Conservation (phyloP, 192 early-diverging fungal species). For the Umbelopsis sp. region DNA sequence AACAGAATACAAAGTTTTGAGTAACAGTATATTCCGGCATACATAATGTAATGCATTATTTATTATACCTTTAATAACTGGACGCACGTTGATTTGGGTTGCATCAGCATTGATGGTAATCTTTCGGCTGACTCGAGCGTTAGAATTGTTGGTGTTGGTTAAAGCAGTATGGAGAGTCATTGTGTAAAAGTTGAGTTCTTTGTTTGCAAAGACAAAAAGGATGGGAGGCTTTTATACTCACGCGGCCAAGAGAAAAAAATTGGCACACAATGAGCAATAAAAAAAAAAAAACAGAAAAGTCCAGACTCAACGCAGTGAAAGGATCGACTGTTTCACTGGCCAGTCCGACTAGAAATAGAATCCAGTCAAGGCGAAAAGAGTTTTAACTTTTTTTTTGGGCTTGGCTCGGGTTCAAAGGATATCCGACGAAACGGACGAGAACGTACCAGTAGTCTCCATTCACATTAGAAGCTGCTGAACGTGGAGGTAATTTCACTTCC, state of each 20-base stretch:
- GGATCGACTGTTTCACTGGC: conserved; percentile 10
- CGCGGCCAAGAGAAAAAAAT: conserved; percentile 1
- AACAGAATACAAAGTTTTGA: background rate
- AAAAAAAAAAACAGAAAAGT: background rate
- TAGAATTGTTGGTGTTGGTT: background rate
- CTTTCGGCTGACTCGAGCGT: conserved; percentile 27
- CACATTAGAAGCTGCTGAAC: too few species aligned
- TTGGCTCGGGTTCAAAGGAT: background rate
- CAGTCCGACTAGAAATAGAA: background rate
- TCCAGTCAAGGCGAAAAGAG: background rate
- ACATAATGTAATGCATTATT: background rate
- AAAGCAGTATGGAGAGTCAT: background rate
- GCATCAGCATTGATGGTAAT: conserved; percentile 25
- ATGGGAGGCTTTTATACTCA: background rate
- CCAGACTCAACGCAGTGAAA: conserved; percentile 10
- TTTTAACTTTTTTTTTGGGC: conserved; percentile 10
- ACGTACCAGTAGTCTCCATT: background rate
- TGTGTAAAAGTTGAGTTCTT: background rate
- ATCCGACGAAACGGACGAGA: background rate
- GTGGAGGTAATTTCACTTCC: too few species aligned
- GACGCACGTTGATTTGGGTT: conserved; percentile 24
- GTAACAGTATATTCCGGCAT: background rate
- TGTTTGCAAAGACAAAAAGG: background rate
- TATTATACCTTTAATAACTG: conserved; percentile 32
- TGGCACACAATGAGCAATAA: background rate